phyloP scores from a whole-genome alignment of 2,329 filamentous ascomycete species.

The Chrysosporium queenslandicum region DNA sequence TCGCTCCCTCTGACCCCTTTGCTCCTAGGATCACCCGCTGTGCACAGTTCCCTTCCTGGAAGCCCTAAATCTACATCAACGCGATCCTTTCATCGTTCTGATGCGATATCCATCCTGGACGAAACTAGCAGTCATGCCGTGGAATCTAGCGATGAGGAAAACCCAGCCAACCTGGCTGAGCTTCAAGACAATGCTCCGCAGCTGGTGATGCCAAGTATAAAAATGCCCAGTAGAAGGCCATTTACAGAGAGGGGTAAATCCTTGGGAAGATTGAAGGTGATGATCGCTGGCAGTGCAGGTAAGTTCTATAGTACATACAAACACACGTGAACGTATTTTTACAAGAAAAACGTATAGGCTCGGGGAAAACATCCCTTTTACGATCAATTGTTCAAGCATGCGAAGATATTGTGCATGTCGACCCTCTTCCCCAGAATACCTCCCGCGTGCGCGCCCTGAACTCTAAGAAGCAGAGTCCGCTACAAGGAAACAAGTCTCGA shows the following conservation, averaged over 20 bases:
- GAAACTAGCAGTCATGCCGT: conserved; percentile 48
- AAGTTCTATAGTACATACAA: conserved; percentile 19
- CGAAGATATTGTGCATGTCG: conserved; percentile 88
- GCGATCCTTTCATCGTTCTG: conserved; percentile 50
- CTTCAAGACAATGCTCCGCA: conserved; percentile 46
- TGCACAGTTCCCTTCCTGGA: conserved; percentile 44
- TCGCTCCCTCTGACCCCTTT: conserved; percentile 42
- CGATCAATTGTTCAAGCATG: conserved; percentile 77
- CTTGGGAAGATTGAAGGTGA: conserved; percentile 78
- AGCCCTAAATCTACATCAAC: conserved; percentile 52
- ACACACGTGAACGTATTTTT: background rate
- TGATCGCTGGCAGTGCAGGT: conserved; percentile 73
- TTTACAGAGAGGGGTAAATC: conserved; percentile 80
- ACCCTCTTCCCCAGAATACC: conserved; percentile 42
- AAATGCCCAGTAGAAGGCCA: conserved; percentile 76
- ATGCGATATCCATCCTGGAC: conserved; percentile 47
- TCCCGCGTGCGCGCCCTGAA: conserved; percentile 11
- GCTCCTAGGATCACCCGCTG: conserved; percentile 37
- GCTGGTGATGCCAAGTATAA: conserved; percentile 95
- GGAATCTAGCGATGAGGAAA: conserved; percentile 48
- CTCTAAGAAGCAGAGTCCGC: conserved; percentile 18
- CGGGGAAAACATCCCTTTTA: conserved; percentile 83
- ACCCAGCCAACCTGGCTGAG: conserved; percentile 22
- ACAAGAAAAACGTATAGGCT: conserved; percentile 43
- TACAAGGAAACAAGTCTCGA: conserved; percentile 17